A percentile compares a stretch with the other conserved stretches of the same genome.
phyloP scores from a whole-genome alignment of 192 early-diverging fungal genomes.

The Cladochytrium replicatum region DNA sequence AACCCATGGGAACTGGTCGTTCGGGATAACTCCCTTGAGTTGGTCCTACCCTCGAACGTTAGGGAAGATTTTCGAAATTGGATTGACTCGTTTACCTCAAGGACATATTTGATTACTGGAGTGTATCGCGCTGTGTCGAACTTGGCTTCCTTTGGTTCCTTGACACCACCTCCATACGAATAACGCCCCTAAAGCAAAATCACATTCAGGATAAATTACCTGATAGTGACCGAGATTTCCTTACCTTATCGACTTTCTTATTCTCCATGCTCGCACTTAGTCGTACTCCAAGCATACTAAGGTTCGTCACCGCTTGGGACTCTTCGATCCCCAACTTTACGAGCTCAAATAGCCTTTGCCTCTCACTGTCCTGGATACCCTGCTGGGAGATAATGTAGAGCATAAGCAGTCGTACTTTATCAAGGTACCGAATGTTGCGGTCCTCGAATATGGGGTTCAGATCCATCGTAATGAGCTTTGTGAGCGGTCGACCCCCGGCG shows the following conservation, averaged over 20 bases:
- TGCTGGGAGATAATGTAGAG: slow-evolving; percentile 71
- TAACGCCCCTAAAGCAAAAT: slow-evolving; percentile 3
- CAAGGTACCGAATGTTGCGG: no score
- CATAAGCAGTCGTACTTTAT: slow-evolving; percentile 72
- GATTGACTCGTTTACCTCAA: slow-evolving; percentile 25
- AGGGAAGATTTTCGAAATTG: neutral
- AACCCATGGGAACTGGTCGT: slow-evolving; percentile 41
- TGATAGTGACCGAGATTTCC: neutral
- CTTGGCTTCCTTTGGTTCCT: slow-evolving; percentile 39
- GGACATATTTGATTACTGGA: slow-evolving; percentile 56
- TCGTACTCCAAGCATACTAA: slow-evolving; percentile 57
- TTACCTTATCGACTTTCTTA: slow-evolving; percentile 9
- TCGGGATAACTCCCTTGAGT: slow-evolving; percentile 24
- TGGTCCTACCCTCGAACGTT: slow-evolving; percentile 1
- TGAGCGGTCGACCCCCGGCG: no score
- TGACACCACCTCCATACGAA: neutral
- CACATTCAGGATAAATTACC: slow-evolving; percentile 1
- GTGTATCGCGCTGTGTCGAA: slow-evolving; percentile 69
- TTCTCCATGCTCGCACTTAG: slow-evolving; percentile 44
- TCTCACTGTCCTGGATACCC: slow-evolving; percentile 63
- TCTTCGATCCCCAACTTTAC: slow-evolving; percentile 64
- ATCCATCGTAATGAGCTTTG: no score
- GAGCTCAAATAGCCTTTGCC: slow-evolving; percentile 53
- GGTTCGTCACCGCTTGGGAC: slow-evolving; percentile 68
- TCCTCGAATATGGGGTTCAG: no score